Evolutionary conservation across 2,329 filamentous ascomycete species (phyloP).

Genomic region (Shiraia bambusicola): DNA sequence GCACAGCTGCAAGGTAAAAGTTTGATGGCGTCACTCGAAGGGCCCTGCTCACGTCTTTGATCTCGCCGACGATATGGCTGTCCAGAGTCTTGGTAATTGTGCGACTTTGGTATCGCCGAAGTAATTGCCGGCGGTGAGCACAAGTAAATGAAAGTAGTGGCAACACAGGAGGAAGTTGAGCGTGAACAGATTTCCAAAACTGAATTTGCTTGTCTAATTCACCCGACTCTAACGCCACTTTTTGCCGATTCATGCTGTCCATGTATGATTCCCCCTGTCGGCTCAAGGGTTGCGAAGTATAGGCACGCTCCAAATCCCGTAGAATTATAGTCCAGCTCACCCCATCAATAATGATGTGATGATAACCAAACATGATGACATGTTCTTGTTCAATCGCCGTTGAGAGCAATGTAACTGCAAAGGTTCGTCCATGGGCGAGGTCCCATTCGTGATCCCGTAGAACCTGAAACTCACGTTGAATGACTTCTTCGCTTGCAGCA

Average conservation of each 20-base stretch:
- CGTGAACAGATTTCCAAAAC: slow-evolving; percentile 7
- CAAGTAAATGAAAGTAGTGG: neutral
- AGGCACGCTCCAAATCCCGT: slow-evolving; percentile 48
- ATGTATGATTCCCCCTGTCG: slow-evolving; percentile 3
- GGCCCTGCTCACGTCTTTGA: slow-evolving; percentile 26
- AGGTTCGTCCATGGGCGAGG: neutral
- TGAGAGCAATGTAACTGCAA: neutral
- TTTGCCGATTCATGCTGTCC: slow-evolving; percentile 6
- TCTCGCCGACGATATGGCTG: neutral
- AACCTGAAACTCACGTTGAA: neutral
- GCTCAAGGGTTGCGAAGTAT: slow-evolving; percentile 33
- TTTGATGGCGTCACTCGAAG: slow-evolving; percentile 48
- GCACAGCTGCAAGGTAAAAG: slow-evolving; percentile 49
- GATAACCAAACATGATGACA: slow-evolving; percentile 24
- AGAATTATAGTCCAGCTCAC: slow-evolving; percentile 49
- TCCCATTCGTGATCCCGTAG: neutral
- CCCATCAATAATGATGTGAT: slow-evolving; percentile 57
- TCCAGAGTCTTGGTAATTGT: neutral
- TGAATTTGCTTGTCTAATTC: slow-evolving; percentile 2
- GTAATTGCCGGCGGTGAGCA: neutral
- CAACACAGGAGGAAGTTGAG: neutral
- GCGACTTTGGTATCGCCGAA: neutral
- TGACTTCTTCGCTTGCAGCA: neutral
- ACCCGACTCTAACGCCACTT: neutral
- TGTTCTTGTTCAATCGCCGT: neutral